phyloP scores from a whole-genome alignment of 371 early-diverging fungal species.

The Capniomyces stellatus region DNA sequence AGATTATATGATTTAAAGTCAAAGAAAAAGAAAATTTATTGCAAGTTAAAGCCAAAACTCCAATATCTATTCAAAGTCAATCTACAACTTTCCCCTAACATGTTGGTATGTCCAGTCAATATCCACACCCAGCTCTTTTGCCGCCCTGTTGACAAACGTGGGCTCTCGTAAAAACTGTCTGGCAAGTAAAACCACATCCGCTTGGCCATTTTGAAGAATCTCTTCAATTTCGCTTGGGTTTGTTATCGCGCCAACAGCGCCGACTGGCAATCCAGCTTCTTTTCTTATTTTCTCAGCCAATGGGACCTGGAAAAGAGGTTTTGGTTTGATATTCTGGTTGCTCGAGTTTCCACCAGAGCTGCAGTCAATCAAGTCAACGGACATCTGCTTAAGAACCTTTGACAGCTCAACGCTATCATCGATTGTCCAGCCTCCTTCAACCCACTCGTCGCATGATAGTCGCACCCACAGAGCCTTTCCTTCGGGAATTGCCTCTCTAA shows the following conservation, averaged over 20 bases:
- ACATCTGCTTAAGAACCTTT: slow-evolving; percentile 32
- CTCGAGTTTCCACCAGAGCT: slow-evolving; percentile 46
- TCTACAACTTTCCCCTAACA: background rate
- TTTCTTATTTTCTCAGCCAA: slow-evolving; percentile 38
- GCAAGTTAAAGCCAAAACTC: too few species aligned
- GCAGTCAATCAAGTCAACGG: slow-evolving; percentile 57
- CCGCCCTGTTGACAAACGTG: slow-evolving; percentile 26
- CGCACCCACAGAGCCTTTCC: slow-evolving; percentile 66
- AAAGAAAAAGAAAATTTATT: too few species aligned
- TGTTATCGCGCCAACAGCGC: slow-evolving; percentile 58
- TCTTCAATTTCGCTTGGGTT: slow-evolving; percentile 43
- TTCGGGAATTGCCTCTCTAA: slow-evolving; percentile 51
- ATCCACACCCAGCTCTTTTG: slow-evolving; percentile 37
- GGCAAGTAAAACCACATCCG: slow-evolving; percentile 57
- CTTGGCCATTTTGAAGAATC: slow-evolving; percentile 38
- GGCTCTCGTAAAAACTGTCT: slow-evolving; percentile 58
- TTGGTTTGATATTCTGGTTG: slow-evolving; percentile 28
- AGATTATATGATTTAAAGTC: too few species aligned
- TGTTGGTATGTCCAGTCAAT: slow-evolving; percentile 30
- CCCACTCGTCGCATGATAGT: slow-evolving; percentile 51
- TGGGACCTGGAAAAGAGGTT: slow-evolving; percentile 51
- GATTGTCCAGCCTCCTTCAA: slow-evolving; percentile 39
- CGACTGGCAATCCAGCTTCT: slow-evolving; percentile 34
- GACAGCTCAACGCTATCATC: slow-evolving; percentile 43
- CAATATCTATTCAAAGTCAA: too few species aligned